Conservation (phyloP, 2,329 filamentous ascomycete species). For the Aspergillus niger region DNA sequence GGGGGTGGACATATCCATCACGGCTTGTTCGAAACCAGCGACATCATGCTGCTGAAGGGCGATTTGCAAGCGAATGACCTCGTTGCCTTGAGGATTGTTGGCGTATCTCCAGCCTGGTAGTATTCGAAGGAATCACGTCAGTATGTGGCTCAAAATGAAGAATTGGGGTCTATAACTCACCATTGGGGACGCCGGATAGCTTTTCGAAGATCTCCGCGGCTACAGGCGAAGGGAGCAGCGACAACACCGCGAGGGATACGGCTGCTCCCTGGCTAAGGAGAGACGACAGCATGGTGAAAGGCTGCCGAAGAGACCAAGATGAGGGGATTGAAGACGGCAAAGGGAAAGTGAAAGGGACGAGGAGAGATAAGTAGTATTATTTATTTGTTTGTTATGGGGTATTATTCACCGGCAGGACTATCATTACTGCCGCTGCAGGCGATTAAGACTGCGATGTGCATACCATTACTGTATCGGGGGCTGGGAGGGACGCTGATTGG, state of each 20-base stretch:
- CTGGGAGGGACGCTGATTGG: not conserved
- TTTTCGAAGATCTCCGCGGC: slow-evolving; percentile 39
- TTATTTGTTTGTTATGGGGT: slow-evolving; percentile 4
- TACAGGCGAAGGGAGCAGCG: slow-evolving; percentile 34
- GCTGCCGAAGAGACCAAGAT: not conserved
- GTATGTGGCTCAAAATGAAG: not conserved
- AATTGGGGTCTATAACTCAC: slow-evolving; percentile 21
- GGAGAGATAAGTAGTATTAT: not conserved
- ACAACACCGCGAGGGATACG: slow-evolving; percentile 25
- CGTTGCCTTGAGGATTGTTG: slow-evolving; percentile 26
- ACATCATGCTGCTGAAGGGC: slow-evolving; percentile 40
- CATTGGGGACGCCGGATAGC: slow-evolving; percentile 36
- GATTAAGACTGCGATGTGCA: not conserved
- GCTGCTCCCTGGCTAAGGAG: slow-evolving; percentile 21
- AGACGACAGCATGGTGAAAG: slow-evolving; percentile 29
- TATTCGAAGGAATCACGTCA: not conserved
- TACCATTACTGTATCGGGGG: not conserved
- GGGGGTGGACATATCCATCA: slow-evolving; percentile 55
- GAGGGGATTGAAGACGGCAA: not conserved
- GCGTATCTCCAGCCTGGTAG: slow-evolving; percentile 36
- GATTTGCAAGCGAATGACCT: slow-evolving; percentile 37
- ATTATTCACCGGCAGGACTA: not conserved
- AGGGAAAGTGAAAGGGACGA: not conserved
- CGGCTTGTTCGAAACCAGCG: slow-evolving; percentile 46
- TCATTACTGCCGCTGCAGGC: not conserved